Conservation (phyloP, 805 yeast species). For the Wickerhamomyces tratensis region DNA sequence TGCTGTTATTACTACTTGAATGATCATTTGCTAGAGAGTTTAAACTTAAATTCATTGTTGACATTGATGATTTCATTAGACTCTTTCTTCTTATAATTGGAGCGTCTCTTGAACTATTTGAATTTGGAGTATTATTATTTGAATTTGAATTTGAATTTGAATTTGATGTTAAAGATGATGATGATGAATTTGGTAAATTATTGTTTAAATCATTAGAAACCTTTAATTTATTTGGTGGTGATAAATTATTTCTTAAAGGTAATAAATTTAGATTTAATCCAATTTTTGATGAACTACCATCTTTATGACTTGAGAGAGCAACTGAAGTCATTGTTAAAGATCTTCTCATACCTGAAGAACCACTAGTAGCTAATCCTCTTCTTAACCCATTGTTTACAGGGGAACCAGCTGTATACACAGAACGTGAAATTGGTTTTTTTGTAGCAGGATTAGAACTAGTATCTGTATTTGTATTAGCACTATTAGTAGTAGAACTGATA, state of each 20-base stretch:
- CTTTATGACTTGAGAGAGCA: conserved; percentile 9
- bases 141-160: no score
- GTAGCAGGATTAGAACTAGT: no score
- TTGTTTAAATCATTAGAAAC: conserved; percentile 1
- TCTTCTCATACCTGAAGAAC: conserved; percentile 3
- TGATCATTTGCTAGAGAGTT: no score
- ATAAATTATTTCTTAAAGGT: no score
- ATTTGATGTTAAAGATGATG: not conserved
- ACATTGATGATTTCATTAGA: not conserved
- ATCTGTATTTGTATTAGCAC: no score
- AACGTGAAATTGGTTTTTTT: no score
- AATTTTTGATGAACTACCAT: not conserved
- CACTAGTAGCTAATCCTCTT: no score
- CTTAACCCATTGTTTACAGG: conserved; percentile 2
- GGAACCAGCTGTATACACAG: no score
- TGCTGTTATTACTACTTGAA: no score
- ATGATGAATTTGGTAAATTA: not conserved
- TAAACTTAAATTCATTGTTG: not conserved
- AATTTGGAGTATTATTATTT: no score
- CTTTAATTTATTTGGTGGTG: not conserved
- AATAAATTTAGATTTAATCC: no score
- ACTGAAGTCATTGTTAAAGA: conserved; percentile 15
- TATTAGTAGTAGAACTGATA: no score
- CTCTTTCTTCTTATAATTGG: not conserved
- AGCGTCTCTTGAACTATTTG: not conserved